phyloP scores from a whole-genome alignment of 148 eudicot genomes.

The Rhododendron simsii region DNA sequence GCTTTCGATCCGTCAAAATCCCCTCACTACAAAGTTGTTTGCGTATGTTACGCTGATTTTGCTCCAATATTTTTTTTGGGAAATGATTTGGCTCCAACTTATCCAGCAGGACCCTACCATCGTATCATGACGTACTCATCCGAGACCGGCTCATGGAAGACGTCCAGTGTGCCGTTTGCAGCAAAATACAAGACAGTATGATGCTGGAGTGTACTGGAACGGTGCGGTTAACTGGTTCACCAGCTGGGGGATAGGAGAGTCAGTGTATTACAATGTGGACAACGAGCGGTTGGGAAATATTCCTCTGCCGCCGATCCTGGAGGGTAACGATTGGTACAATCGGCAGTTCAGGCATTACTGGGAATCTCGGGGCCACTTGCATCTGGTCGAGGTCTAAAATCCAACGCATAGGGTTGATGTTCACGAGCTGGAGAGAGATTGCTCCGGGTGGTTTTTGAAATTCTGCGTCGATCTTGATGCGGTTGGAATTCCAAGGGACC shows the following conservation, averaged over 20 bases:
- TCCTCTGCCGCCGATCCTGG: neutral
- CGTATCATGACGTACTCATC: slow-evolving; percentile 7
- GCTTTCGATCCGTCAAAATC: slow-evolving; percentile 10
- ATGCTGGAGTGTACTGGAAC: slow-evolving; percentile 12
- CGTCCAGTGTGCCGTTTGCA: neutral
- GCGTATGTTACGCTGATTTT: neutral
- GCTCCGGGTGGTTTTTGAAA: slow-evolving; percentile 26
- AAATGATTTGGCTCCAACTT: neutral
- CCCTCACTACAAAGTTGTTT: slow-evolving; percentile 1
- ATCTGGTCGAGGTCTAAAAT: slow-evolving; percentile 12
- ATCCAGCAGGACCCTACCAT: neutral
- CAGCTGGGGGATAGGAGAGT: neutral
- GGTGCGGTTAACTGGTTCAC: slow-evolving; percentile 16
- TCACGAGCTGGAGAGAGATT: slow-evolving; percentile 25
- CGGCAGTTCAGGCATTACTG: neutral
- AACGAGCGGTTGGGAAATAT: slow-evolving; percentile 5
- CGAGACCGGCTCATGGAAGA: slow-evolving; percentile 2
- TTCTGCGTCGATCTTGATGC: slow-evolving; percentile 13
- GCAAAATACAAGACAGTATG: neutral
- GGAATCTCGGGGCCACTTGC: slow-evolving; percentile 12
- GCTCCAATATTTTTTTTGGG: neutral
- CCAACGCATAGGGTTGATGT: neutral
- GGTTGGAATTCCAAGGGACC: neutral
- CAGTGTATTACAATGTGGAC: slow-evolving; percentile 10
- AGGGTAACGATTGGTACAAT: neutral